These are phyloP conservation scores for Skeletonema grethae DNA, from an alignment of 108 stramenopile species.

Conservation along the genomic window DNA sequence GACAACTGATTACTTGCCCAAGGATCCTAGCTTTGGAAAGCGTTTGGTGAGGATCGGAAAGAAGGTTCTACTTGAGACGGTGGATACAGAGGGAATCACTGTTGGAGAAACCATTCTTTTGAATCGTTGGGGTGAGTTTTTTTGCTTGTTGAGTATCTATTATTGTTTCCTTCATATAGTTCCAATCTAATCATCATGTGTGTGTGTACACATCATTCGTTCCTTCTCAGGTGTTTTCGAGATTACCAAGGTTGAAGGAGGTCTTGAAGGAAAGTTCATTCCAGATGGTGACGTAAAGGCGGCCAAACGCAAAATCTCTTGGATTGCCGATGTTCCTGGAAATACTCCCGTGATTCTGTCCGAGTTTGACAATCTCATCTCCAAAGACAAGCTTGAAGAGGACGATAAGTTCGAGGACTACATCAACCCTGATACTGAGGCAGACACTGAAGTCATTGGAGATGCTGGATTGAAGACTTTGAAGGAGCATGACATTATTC, in stretches of 20 bases:
- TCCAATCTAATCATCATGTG: not conserved
- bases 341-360: constrained; percentile 64
- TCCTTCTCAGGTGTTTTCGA: constrained; percentile 68
- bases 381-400: constrained; percentile 95
- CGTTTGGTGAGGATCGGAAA: constrained; percentile 74
- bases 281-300: constrained; percentile 92
- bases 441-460: constrained; percentile 79
- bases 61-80: constrained; percentile 84
- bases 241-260: constrained; percentile 83
- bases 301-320: constrained; percentile 93
- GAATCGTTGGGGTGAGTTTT: constrained; percentile 88
- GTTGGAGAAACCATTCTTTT: constrained; percentile 94
- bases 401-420: constrained; percentile 94
- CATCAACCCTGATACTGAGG: constrained; percentile 90
- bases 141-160: not conserved
- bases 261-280: constrained; percentile 70
- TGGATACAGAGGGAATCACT: constrained; percentile 83
- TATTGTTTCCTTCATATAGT: constrained; percentile 4
- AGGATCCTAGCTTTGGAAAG: constrained; percentile 89
- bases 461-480: constrained; percentile 82
- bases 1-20: constrained; percentile 85
- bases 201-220: not conserved
- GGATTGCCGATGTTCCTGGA: constrained; percentile 81
- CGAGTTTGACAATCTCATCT: constrained; percentile 98
- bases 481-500: constrained; percentile 91